Conservation (phyloP, 371 early-diverging fungal genomes). For the Coemansia sp. region DNA sequence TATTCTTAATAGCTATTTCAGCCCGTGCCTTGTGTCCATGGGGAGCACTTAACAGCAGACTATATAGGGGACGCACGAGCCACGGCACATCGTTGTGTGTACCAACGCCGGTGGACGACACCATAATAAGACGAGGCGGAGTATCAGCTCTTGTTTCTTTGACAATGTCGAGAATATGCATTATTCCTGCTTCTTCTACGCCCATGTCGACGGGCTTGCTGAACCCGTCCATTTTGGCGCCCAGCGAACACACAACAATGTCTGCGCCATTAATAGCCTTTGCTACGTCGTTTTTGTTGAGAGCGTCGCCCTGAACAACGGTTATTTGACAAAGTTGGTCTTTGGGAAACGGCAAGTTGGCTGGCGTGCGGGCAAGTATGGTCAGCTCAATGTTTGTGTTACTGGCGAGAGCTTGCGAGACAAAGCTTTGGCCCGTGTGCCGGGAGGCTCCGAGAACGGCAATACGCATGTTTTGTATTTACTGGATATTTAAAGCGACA, state of each 20-base stretch:
- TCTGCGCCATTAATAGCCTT: constrained; percentile 26
- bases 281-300: constrained; percentile 28
- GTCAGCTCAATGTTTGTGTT: constrained; percentile 34
- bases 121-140: constrained; percentile 50
- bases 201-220: constrained; percentile 19
- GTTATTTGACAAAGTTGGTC: constrained; percentile 48
- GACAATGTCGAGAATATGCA: constrained; percentile 12
- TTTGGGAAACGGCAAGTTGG: constrained; percentile 40
- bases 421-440: constrained; percentile 47
- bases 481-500: constrained; percentile 1
- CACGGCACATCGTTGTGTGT: constrained; percentile 50
- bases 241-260: constrained; percentile 25
- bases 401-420: constrained; percentile 49
- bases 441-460: constrained; percentile 69
- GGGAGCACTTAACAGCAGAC: constrained; percentile 41
- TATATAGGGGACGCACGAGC: constrained; percentile 45
- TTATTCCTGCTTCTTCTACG: constrained; percentile 16
- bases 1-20: constrained; percentile 39
- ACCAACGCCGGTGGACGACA: constrained; percentile 52
- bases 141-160: constrained; percentile 25
- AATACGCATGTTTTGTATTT: constrained; percentile 13
- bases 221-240: constrained; percentile 18
- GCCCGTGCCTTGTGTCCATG: constrained; percentile 49
- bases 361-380: constrained; percentile 50
- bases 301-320: constrained; percentile 52